A percentile compares a stretch with the other conserved stretches of the same genome.
Conservation (phyloP, 2,329 filamentous ascomycete species). For the Mariannaea elegans region DNA sequence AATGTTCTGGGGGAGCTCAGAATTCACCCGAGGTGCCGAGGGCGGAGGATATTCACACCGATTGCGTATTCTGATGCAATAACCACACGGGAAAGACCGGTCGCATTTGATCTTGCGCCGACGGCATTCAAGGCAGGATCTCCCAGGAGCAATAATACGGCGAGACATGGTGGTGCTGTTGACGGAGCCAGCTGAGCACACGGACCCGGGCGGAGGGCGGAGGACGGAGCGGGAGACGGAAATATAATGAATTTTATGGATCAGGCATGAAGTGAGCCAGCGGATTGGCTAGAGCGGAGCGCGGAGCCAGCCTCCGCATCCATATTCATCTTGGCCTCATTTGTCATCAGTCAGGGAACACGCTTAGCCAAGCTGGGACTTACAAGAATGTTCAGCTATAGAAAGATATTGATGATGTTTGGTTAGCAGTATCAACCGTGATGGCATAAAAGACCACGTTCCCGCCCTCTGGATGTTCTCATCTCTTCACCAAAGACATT, state of each 20-base stretch:
- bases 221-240: neutral
- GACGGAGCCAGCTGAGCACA: neutral
- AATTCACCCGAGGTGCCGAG: neutral
- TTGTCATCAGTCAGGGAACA: too few species aligned
- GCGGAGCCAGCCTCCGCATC: neutral
- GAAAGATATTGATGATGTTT: too few species aligned
- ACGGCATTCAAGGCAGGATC: slow-evolving; percentile 26
- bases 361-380: too few species aligned
- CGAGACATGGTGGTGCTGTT: slow-evolving; percentile 14
- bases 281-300: slow-evolving; percentile 26
- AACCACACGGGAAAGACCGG: slow-evolving; percentile 20
- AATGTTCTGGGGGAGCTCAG: neutral
- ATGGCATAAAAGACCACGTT: too few species aligned
- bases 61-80: slow-evolving; percentile 21
- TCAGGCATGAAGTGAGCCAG: too few species aligned
- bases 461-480: too few species aligned
- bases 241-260: too few species aligned
- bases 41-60: slow-evolving; percentile 24
- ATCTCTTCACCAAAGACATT: too few species aligned
- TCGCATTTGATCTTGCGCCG: slow-evolving; percentile 31
- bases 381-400: too few species aligned
- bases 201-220: neutral
- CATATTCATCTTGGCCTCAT: neutral
- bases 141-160: slow-evolving; percentile 13
- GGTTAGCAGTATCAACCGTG: too few species aligned